Evolutionary conservation across 2,329 filamentous ascomycete species (phyloP), one percentile per base, ranked within the genome.

Genomic region (Exophiala aquamarina): DNA sequence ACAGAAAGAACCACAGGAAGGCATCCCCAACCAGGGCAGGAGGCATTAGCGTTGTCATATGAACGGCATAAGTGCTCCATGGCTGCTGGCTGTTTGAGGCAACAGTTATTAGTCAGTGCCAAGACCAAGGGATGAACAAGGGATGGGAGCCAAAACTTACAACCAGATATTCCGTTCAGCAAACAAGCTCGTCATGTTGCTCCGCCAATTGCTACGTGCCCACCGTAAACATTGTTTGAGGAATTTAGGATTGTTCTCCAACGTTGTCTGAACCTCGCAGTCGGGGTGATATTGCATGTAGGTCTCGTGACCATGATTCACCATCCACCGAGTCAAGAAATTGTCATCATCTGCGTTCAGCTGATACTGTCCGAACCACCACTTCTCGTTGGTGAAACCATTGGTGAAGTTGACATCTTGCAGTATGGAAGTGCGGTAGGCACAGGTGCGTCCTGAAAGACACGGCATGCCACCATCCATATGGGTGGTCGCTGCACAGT

Each of bases 271-370:
- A 51, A 97, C 86, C 69, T 94, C 88, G 61, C 89, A 94, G 64
- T 94, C 89, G 38, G 79, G 82, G 66, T 95, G 86, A 71, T 95
- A 95, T 72, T 97, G 92, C 68, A 96, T 87, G 77, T 88, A 92
- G 17, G 91, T 96, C 72, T 94, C 89, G 88, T 89, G 95, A 58
- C 85, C 80, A 71, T 95, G 86, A 56, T 83, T 87, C 59, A 96
- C 91, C 62, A 97, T 79, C 92, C 92, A 97, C 48, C 92, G 84
- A 5, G 92, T 96, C 60, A 97, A 89, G 71, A 96, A 97, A 71
- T 97, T 97, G 76, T 97, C 92, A 67, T 97, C 92, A 68, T 97
- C 92, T 19, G 92, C 90, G 64, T 96, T 96, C 52, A 97, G 78
- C 62, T 91, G 91, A 70, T 86, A 95, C 61, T 86, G 83, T 39